Conservation (phyloP, 306 rosid genomes). For the Cicer bijugum region DNA sequence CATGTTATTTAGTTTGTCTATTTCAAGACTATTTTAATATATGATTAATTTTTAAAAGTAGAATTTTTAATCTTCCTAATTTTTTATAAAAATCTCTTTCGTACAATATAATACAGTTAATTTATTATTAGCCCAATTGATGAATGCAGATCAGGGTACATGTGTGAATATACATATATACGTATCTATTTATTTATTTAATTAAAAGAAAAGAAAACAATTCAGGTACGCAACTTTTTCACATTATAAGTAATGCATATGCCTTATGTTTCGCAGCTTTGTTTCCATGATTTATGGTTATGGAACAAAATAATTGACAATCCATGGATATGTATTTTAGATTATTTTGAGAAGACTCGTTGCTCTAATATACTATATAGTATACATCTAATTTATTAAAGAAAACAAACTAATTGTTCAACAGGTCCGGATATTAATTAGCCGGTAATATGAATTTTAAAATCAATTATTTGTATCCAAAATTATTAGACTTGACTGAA, state of each 20-base stretch:
- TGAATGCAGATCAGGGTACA: conserved; percentile 7
- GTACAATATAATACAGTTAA: too few species aligned
- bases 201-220: conserved; percentile 19
- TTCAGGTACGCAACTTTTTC: conserved; percentile 30
- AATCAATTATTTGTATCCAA: conserved; percentile 24
- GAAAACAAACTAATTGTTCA: background rate
- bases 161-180: background rate
- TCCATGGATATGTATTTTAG: conserved; percentile 32
- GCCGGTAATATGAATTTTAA: conserved; percentile 30
- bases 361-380: conserved; percentile 13
- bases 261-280: conserved; percentile 35
- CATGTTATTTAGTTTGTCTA: too few species aligned
- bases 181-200: background rate
- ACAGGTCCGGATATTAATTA: conserved; percentile 18
- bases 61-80: too few species aligned
- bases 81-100: too few species aligned
- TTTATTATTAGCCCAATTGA: background rate
- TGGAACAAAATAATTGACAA: conserved; percentile 41
- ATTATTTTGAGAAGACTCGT: background rate
- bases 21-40: too few species aligned
- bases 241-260: conserved; percentile 24
- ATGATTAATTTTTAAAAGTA: too few species aligned
- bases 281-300: conserved; percentile 44
- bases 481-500: conserved; percentile 23
- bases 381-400: background rate